Evolutionary conservation across 1,284 basidiomycete genomes (phyloP).

Genomic region (Ceratobasidium sp.): DNA sequence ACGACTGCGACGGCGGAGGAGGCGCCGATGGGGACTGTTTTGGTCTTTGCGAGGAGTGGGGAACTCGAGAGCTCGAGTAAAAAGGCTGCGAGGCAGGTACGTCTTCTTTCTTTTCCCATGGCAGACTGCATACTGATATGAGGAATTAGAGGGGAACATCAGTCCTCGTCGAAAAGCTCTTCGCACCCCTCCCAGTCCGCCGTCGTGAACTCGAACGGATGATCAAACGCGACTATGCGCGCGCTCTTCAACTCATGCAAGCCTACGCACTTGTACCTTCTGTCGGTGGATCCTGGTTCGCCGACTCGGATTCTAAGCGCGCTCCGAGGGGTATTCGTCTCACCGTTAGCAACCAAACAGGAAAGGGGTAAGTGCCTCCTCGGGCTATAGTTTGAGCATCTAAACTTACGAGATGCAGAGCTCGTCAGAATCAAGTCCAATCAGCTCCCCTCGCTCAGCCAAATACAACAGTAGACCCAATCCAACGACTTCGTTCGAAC

Average conservation of each 20-base stretch:
- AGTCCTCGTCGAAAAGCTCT: constrained; percentile 77
- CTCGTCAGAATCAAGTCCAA: constrained; percentile 37
- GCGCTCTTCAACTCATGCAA: constrained; percentile 82
- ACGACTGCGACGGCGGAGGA: constrained; percentile 77
- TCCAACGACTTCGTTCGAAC: constrained; percentile 69
- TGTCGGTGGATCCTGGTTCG: constrained; percentile 37
- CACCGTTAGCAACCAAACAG: constrained; percentile 76
- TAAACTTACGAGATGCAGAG: not conserved
- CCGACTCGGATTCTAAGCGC: constrained; percentile 50
- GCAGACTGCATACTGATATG: not conserved
- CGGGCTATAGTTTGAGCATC: constrained; percentile 42
- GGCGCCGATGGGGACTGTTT: constrained; percentile 79
- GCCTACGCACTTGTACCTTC: constrained; percentile 93
- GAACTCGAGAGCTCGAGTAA: constrained; percentile 62
- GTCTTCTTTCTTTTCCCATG: constrained; percentile 48
- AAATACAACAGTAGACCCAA: constrained; percentile 8
- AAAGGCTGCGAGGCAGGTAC: constrained; percentile 78
- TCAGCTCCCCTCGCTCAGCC: constrained; percentile 29
- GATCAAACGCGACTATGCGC: constrained; percentile 89
- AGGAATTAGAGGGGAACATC: constrained; percentile 84
- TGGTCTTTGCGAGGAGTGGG: constrained; percentile 77
- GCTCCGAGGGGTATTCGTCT: constrained; percentile 72
- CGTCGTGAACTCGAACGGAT: constrained; percentile 93
- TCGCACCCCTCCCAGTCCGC: constrained; percentile 87
- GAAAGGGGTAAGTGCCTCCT: constrained; percentile 70